A percentile compares a stretch with the other conserved stretches of the same genome.
Evolutionary conservation across 345 rosid genomes (phyloP).

Genomic region (Aquilaria sinensis): DNA sequence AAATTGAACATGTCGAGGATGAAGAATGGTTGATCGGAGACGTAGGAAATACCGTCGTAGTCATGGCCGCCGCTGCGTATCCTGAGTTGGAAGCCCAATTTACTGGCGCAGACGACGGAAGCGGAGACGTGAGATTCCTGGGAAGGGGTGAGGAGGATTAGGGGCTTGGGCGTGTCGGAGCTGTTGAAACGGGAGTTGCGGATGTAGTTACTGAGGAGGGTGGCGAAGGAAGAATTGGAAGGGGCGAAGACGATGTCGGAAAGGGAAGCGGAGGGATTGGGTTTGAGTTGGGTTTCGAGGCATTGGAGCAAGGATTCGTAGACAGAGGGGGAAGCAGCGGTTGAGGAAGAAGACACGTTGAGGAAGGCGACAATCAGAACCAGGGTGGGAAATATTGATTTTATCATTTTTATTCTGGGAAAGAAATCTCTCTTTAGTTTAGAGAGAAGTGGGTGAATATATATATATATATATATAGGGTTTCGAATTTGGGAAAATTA

Average conservation of each 20-base stretch:
- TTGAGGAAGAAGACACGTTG: slow-evolving; percentile 9
- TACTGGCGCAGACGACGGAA: slow-evolving; percentile 46
- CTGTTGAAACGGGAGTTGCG: slow-evolving; percentile 55
- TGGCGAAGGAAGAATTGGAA: slow-evolving; percentile 32
- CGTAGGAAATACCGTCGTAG: slow-evolving; percentile 50
- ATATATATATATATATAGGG: too few relatives aligned
- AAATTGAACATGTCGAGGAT: slow-evolving; percentile 52
- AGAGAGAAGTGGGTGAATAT: too few relatives aligned
- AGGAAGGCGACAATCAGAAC: slow-evolving; percentile 8
- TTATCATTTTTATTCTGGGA: slow-evolving; percentile 8
- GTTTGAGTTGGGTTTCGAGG: slow-evolving; percentile 23
- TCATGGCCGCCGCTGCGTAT: slow-evolving; percentile 71
- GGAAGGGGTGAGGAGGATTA: slow-evolving; percentile 46
- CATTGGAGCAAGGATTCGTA: slow-evolving; percentile 39
- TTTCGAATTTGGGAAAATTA: too few relatives aligned
- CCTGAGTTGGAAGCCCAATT: slow-evolving; percentile 32
- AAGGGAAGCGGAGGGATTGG: slow-evolving; percentile 11
- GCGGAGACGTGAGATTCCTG: slow-evolving; percentile 47
- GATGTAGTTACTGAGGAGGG: slow-evolving; percentile 45
- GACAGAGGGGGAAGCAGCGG: slow-evolving; percentile 16
- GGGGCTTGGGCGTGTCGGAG: slow-evolving; percentile 40
- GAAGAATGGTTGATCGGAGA: slow-evolving; percentile 42
- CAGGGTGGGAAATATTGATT: background rate
- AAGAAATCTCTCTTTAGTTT: too few relatives aligned
- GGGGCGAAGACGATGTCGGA: slow-evolving; percentile 29